Percentiles rank a stretch among this genome's conserved stretches.
These are phyloP conservation scores for Lactarius akahatsu DNA, from an alignment of 768 basidiomycete genomes.

Conservation along the genomic window DNA sequence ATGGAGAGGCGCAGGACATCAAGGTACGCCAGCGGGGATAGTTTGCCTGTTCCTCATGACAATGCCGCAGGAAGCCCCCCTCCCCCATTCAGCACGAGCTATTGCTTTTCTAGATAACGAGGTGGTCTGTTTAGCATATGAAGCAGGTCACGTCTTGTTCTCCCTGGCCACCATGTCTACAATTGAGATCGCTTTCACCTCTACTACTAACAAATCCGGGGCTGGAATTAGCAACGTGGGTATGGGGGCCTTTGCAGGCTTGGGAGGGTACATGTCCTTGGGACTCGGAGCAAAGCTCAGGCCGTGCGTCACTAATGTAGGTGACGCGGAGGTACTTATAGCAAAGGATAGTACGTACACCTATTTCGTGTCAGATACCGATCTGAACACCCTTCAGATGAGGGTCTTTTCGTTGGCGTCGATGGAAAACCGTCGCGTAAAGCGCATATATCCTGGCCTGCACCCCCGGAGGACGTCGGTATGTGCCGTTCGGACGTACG, in stretches of 20 bases:
- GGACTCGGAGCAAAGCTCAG: conserved; percentile 75
- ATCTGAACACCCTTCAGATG: conserved; percentile 44
- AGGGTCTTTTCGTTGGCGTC: conserved; percentile 62
- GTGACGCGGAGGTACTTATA: conserved; percentile 64
- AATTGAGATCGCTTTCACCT: conserved; percentile 50
- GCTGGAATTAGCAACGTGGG: conserved; percentile 49
- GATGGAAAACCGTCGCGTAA: conserved; percentile 55
- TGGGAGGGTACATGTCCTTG: conserved; percentile 84
- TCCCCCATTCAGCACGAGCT: conserved; percentile 89
- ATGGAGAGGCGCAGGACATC: conserved; percentile 72
- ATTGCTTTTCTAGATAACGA: conserved; percentile 70
- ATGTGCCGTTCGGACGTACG: conserved; percentile 14
- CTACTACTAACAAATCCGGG: conserved; percentile 36
- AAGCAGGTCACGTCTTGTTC: conserved; percentile 77
- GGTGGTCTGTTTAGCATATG: conserved; percentile 72
- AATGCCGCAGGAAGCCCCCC: conserved; percentile 61
- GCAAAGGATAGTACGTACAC: conserved; percentile 73
- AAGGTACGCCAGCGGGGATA: conserved; percentile 49
- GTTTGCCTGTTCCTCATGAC: conserved; percentile 11
- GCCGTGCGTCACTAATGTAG: conserved; percentile 55
- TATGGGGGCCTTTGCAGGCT: conserved; percentile 74
- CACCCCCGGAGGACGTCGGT: conserved; percentile 83
- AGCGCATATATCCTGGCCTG: conserved; percentile 65
- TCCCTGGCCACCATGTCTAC: conserved; percentile 58
- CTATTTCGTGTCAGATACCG: not conserved